Conservation (phyloP, 108 stramenopile genomes). For the Cyclotella sp. region DNA sequence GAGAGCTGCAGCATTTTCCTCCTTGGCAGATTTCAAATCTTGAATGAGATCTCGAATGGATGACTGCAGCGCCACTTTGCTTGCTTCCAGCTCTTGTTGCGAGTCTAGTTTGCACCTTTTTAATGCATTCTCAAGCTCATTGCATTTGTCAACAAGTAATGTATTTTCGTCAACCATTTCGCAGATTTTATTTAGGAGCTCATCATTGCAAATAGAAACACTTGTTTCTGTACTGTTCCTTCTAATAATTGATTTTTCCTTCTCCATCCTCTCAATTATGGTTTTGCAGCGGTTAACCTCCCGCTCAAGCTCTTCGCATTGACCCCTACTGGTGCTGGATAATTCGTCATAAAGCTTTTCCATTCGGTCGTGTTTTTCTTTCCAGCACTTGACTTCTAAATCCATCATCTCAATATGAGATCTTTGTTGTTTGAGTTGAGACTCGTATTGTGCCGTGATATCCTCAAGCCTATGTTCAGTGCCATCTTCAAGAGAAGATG, state of each 20-base stretch:
- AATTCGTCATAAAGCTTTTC: constrained; percentile 22
- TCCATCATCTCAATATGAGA: constrained; percentile 10
- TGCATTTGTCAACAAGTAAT: constrained; percentile 17
- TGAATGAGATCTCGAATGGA: not conserved
- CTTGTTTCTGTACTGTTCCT: not conserved
- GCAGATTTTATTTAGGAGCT: constrained; percentile 20
- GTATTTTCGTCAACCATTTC: constrained; percentile 36
- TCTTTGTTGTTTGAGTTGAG: constrained; percentile 1
- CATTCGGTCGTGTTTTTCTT: constrained; percentile 13
- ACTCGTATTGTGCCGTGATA: not conserved
- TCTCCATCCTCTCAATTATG: constrained; percentile 8
- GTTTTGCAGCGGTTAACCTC: constrained; percentile 17
- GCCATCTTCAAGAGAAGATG: not conserved
- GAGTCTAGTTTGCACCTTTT: constrained; percentile 5
- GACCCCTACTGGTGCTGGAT: not conserved
- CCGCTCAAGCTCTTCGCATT: constrained; percentile 18
- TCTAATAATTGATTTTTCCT: constrained; percentile 9
- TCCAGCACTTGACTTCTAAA: constrained; percentile 18
- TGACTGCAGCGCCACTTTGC: not conserved
- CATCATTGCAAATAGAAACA: constrained; percentile 21
- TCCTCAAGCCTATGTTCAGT: too few species aligned
- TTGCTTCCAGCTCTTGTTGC: not conserved
- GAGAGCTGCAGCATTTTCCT: too few species aligned
- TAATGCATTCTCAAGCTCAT: constrained; percentile 21
- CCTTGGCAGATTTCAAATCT: constrained; percentile 2